Evolutionary conservation across 164 flowering plant genomes (phyloP).

Genomic region (Houttuynia cordata): DNA sequence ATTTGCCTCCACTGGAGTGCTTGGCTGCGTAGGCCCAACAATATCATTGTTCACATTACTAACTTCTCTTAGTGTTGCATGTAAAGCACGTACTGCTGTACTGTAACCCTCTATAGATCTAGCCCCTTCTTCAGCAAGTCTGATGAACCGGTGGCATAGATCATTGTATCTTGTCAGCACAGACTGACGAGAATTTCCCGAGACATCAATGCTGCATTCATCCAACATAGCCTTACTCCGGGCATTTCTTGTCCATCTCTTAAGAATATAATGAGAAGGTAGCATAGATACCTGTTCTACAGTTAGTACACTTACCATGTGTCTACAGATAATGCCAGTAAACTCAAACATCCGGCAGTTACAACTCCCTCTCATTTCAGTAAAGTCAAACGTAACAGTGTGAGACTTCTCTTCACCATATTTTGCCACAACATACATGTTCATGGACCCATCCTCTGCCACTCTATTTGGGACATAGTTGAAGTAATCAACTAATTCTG

Average conservation of each 20-base stretch:
- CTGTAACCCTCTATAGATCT: conserved; percentile 1
- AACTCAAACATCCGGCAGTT: conserved; percentile 10
- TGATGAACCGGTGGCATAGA: conserved; percentile 5
- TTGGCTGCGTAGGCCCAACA: background rate
- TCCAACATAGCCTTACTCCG: background rate
- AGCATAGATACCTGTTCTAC: conserved; percentile 3
- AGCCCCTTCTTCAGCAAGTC: conserved; percentile 8
- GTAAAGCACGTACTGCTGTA: conserved; percentile 4
- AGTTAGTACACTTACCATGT: conserved; percentile 6
- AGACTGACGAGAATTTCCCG: conserved; percentile 1
- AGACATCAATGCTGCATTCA: conserved; percentile 1
- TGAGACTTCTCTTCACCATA: conserved; percentile 18
- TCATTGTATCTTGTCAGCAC: conserved; percentile 4
- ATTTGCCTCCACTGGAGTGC: background rate
- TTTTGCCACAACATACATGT: conserved; percentile 25
- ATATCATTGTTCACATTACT: background rate
- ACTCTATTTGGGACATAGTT: conserved; percentile 24
- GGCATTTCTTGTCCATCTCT: conserved; percentile 7
- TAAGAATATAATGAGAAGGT: conserved; percentile 10
- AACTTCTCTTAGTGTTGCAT: conserved; percentile 2
- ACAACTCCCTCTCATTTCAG: conserved; percentile 9
- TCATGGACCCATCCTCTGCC: conserved; percentile 14
- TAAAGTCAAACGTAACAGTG: conserved; percentile 4
- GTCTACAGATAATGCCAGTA: conserved; percentile 9
- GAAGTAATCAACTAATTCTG: conserved; percentile 31